phyloP scores from a whole-genome alignment of 2,329 filamentous ascomycete species.

The Davidsoniella australis region DNA sequence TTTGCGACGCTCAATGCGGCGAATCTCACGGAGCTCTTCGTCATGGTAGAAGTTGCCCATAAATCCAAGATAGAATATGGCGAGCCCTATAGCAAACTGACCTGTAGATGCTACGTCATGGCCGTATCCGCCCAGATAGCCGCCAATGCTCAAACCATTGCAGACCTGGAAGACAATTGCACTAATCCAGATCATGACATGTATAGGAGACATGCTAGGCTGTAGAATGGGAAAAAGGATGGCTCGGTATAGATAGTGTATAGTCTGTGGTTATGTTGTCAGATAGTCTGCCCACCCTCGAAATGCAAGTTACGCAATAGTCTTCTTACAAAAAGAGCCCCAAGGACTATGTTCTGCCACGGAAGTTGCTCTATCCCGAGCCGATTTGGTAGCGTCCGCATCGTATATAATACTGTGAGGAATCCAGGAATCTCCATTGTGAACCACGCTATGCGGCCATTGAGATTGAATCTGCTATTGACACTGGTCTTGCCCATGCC shows the following conservation, averaged over 20 bases:
- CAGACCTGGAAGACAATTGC: conserved; percentile 60
- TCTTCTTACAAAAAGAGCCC: conserved; percentile 40
- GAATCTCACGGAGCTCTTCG: conserved; percentile 73
- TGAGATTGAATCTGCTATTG: conserved; percentile 60
- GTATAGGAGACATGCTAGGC: conserved; percentile 84
- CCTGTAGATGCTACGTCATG: conserved; percentile 34
- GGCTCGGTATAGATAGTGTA: conserved; percentile 86
- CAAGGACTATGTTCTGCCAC: conserved; percentile 64
- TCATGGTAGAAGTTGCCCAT: conserved; percentile 77
- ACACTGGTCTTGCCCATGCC: conserved; percentile 85
- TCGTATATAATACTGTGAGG: conserved; percentile 60
- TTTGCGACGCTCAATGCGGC: conserved; percentile 44
- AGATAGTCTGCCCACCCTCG: neutral
- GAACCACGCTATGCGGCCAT: conserved; percentile 73
- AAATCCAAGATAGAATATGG: conserved; percentile 61
- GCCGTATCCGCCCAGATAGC: conserved; percentile 71
- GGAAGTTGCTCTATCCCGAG: conserved; percentile 44
- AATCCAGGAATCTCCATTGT: conserved; percentile 75
- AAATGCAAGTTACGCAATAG: conserved; percentile 4
- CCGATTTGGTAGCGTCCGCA: conserved; percentile 47
- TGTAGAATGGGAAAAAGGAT: conserved; percentile 67
- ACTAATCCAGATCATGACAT: conserved; percentile 45
- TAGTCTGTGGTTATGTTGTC: conserved; percentile 28
- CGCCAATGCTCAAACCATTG: conserved; percentile 63
- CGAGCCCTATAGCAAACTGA: conserved; percentile 46